Base-by-base conservation (phyloP, 2,329 filamentous ascomycete genomes). In the Camptophora hylomeconis region DNA sequence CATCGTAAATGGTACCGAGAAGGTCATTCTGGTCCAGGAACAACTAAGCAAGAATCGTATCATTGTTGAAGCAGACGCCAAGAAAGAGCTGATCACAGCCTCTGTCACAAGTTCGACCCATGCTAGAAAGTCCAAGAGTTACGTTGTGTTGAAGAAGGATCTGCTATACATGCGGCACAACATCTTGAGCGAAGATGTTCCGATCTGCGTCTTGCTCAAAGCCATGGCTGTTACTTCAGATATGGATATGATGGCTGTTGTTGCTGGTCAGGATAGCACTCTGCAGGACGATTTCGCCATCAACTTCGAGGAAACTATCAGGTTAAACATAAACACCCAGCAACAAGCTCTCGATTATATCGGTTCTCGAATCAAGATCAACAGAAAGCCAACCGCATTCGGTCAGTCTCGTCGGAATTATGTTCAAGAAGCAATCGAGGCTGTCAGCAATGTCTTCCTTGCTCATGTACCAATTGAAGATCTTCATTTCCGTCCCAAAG, bases 11-110 rank as follows among this genome's bases (percentile, higher is more conserved):
- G 89, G 89, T 25, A 94, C 92, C 12, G 89, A 98, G 54, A 98
- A 98, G 62, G 89, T 98, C 44, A 98, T 98, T 49, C 63, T 98
- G 23, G 92, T 98, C 9, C 89, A 98, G 55, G 92, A 98, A 51
- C 89, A 98, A 58, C 63, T 98, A 50, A 98, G 89, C 68, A 98
- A 98, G 69, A 98, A 98, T 57, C 75, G 89, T 61, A 81, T 98
- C 47, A 94, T 98, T 51, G 87, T 98, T 10, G 92, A 98, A 57
- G 77, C 82, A 31, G 81, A 87, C 46, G 69, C 77, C 29, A 92
- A 92, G 60, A 95, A 94, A 57, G 80, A 80, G 36, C 75, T 92
- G 40, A 87, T 95, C 32, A 82, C 87, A 43, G 89, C 92, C 20
- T 95, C 89, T 2, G 89, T 95, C 17, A 98, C 86, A 5, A 70